Evolutionary conservation across 1,284 basidiomycete genomes (phyloP).

Genomic region (Mycena sp.): DNA sequence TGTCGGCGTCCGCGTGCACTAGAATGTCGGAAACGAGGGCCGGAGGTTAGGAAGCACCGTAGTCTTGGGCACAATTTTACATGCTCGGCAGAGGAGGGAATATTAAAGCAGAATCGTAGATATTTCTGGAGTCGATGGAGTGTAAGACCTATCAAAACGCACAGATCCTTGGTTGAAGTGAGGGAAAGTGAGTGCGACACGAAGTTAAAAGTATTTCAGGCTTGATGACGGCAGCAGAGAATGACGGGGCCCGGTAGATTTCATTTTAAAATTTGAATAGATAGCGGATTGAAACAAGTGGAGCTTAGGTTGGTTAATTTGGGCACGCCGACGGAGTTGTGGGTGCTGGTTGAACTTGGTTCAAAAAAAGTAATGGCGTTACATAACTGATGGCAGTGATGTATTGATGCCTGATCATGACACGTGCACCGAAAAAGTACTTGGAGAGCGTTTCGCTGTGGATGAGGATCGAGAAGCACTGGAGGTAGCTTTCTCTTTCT

Average conservation of each 20-base stretch:
- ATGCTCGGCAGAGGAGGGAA: not conserved
- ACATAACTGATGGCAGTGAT: not conserved
- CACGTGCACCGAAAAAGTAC: too few relatives aligned
- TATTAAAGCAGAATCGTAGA: slow-evolving; percentile 21
- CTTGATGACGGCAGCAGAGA: not conserved
- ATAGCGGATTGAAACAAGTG: slow-evolving; percentile 1
- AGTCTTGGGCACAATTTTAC: not conserved
- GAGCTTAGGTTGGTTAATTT: slow-evolving; percentile 3
- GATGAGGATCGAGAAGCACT: not conserved
- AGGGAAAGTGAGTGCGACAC: not conserved
- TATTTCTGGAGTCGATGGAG: not conserved
- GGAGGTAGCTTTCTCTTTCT: not conserved
- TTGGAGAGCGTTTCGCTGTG: not conserved
- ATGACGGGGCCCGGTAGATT: not conserved
- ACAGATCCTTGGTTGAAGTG: not conserved
- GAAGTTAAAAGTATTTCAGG: not conserved
- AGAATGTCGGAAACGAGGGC: slow-evolving; percentile 8
- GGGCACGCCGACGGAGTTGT: not conserved
- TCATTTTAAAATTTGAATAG: slow-evolving; percentile 5
- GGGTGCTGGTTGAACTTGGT: not conserved
- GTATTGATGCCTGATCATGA: too few relatives aligned
- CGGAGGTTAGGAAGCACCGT: slow-evolving; percentile 26
- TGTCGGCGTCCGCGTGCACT: slow-evolving; percentile 23
- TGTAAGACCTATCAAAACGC: slow-evolving; percentile 8
- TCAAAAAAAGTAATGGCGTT: not conserved